Conservation (phyloP, 2,329 filamentous ascomycete genomes). For the Xylaria sp. region DNA sequence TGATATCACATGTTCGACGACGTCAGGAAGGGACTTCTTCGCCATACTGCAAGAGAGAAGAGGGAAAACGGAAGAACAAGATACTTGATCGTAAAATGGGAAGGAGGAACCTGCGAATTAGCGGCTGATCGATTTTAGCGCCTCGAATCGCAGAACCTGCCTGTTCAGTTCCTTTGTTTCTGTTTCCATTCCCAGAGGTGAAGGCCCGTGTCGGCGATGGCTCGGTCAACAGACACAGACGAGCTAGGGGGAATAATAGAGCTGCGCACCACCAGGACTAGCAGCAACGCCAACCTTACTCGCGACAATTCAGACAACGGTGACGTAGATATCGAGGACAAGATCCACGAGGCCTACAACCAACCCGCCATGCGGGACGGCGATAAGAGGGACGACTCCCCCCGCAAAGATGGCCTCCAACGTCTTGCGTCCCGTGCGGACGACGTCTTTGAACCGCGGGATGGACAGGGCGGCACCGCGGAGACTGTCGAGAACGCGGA, state of each 20-base stretch:
- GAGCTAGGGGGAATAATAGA: constrained; percentile 11
- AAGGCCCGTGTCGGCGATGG: constrained; percentile 11
- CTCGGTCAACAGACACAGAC: constrained; percentile 4
- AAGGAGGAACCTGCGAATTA: not conserved
- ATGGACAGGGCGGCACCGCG: constrained; percentile 9
- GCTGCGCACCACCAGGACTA: constrained; percentile 19
- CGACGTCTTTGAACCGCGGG: constrained; percentile 30
- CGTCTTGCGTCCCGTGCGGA: constrained; percentile 40
- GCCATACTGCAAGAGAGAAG: not conserved
- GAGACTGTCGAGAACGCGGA: constrained; percentile 34
- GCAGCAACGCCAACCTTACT: not conserved
- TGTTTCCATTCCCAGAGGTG: not conserved
- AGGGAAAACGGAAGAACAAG: not conserved
- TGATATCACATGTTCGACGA: too few relatives aligned
- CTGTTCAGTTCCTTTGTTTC: not conserved
- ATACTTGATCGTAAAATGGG: not conserved
- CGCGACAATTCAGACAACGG: constrained; percentile 14
- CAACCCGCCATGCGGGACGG: constrained; percentile 37
- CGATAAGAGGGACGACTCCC: not conserved
- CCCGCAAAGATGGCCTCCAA: constrained; percentile 37
- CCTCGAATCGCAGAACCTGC: not conserved
- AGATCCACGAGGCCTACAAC: constrained; percentile 42
- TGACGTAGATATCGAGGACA: constrained; percentile 36
- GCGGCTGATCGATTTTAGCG: not conserved
- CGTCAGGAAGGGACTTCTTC: not conserved